These are phyloP conservation scores for Syzygium malaccense DNA, from an alignment of 441 rosid species.

Conservation along the genomic window DNA sequence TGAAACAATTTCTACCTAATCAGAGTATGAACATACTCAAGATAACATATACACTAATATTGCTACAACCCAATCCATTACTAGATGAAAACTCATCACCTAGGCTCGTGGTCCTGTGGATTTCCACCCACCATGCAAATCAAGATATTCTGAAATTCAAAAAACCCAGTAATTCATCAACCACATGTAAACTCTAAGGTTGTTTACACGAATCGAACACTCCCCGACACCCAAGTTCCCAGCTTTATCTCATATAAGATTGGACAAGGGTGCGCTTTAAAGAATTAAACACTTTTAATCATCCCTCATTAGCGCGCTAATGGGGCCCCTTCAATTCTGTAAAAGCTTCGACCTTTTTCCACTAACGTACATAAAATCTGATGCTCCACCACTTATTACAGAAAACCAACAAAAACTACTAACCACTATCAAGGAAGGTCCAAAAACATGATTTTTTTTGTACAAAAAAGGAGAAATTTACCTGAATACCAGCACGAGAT, in stretches of 20 bases:
- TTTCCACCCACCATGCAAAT: neutral
- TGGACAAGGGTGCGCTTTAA: neutral
- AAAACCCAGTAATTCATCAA: neutral
- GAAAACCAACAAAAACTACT: neutral
- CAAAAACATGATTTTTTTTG: no score
- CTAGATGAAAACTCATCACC: neutral
- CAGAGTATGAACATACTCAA: neutral
- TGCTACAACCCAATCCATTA: neutral
- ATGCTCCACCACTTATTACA: neutral
- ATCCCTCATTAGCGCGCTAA: neutral
- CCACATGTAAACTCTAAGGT: neutral
- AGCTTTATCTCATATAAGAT: neutral
- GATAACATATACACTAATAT: neutral
- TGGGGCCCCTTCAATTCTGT: neutral
- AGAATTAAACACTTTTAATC: neutral
- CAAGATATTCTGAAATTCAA: neutral
- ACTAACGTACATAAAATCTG: neutral
- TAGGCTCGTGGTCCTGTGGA: neutral
- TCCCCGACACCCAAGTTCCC: neutral
- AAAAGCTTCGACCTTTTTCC: neutral
- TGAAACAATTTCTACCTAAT: neutral
- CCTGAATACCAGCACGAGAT: slow-evolving; percentile 96
- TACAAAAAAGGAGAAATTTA: neutral
- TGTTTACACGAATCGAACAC: neutral
- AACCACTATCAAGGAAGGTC: neutral